phyloP scores from a whole-genome alignment of 192 early-diverging fungal genomes.

The Obelidium mucronatum region DNA sequence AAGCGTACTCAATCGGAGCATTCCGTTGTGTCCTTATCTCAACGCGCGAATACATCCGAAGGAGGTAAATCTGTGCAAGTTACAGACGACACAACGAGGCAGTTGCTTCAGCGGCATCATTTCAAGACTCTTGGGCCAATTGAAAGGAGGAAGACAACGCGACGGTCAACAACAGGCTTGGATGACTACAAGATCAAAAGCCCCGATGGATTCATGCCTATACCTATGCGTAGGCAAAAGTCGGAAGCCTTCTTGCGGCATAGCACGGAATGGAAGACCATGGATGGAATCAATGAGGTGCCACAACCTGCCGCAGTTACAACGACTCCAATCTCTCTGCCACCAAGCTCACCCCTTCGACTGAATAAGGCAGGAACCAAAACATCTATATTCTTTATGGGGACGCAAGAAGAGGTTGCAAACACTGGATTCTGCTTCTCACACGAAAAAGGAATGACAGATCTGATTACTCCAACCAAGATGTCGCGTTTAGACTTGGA shows the following conservation, averaged over 20 bases:
- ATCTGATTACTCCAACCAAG: constrained; percentile 54
- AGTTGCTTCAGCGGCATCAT: background rate
- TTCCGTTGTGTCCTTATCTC: constrained; percentile 9
- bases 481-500: constrained; percentile 9
- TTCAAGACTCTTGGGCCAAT: background rate
- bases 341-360: background rate
- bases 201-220: constrained; percentile 27
- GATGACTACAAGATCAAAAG: constrained; percentile 18
- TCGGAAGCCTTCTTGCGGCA: constrained; percentile 14
- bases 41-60: background rate
- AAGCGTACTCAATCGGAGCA: constrained; percentile 29
- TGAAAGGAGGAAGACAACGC: background rate
- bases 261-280: constrained; percentile 19
- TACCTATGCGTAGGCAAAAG: constrained; percentile 26
- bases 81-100: constrained; percentile 8
- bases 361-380: constrained; percentile 1
- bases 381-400: constrained; percentile 59
- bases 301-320: background rate
- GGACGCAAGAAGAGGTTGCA: constrained; percentile 41
- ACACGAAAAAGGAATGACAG: constrained; percentile 60
- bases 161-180: constrained; percentile 6
- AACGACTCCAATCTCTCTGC: background rate
- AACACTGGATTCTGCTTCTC: constrained; percentile 63
- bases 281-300: background rate
- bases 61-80: background rate